phyloP scores from a whole-genome alignment of 345 rosid species.

The Melaleuca quinquenervia region DNA sequence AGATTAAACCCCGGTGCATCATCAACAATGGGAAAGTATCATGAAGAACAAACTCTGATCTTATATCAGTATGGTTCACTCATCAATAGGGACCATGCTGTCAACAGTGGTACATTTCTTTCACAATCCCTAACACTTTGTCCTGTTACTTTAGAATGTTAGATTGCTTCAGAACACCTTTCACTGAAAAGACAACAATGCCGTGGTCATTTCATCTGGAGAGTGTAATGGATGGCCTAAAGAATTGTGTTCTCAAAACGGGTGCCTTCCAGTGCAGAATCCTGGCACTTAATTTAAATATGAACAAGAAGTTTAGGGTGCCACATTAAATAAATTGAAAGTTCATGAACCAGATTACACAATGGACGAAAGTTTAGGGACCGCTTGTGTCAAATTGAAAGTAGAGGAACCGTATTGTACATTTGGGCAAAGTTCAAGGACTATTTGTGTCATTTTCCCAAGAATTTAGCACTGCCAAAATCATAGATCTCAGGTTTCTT shows the following conservation, averaged over 20 bases:
- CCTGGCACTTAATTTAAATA: slow-evolving; percentile 16
- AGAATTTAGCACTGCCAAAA: slow-evolving; percentile 14
- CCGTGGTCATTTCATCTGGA: slow-evolving; percentile 10
- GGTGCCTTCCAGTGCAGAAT: slow-evolving; percentile 9
- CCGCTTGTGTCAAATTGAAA: too few species aligned
- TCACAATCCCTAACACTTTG: background rate
- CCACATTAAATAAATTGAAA: too few species aligned
- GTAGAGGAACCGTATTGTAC: too few species aligned
- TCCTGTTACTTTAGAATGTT: background rate
- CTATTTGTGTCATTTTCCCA: background rate
- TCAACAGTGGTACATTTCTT: background rate
- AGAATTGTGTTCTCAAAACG: slow-evolving; percentile 6
- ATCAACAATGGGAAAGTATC: background rate
- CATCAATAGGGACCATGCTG: background rate
- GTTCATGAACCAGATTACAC: too few species aligned
- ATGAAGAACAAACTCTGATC: background rate
- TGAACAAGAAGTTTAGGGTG: too few species aligned
- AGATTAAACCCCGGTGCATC: background rate
- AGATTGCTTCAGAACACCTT: background rate
- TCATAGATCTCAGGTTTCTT: slow-evolving; percentile 27
- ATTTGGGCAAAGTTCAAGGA: too few species aligned
- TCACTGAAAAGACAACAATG: background rate
- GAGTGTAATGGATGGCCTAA: background rate
- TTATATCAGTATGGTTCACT: background rate
- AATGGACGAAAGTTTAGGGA: too few species aligned